Base-by-base conservation (phyloP, 768 basidiomycete species). In the Suillus sp. region DNA sequence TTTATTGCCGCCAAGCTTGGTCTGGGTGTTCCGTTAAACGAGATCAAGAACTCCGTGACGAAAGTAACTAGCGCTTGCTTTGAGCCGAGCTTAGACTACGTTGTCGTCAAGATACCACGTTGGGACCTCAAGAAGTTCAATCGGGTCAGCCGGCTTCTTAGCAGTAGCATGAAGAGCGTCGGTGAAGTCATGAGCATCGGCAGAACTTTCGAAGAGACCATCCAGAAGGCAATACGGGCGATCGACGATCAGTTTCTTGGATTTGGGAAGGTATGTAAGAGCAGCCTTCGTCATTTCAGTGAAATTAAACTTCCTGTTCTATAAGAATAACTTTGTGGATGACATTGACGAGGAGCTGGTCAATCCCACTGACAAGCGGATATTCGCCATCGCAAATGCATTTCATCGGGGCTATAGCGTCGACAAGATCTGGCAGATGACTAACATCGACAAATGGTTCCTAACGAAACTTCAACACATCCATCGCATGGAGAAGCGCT, bases 181-280 rank as follows among this genome's bases (percentile, higher is more conserved):
- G 96, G 96, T 32, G 96, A 99, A 77, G 96, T 99, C 62, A 99
- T 99, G 97, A 94, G 93, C 68, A 99, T 99, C 68, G 96, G 96
- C 16, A 83, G 96, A 69, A 97, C 95, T 5, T 99, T 99, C 71
- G 96, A 99, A 75, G 96, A 99, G 81, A 98, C 96, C 1, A 90
- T 99, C 62, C 96, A 99, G 77, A 99, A 99, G 79, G 97, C 96
- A 4, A 96, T 99, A 65, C 83, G 96, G 38, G 91, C 95, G 3
- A 97, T 99, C 69, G 97, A 99, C 73, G 96, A 97, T 71, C 90
- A 89, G 66, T 99, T 98, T 76, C 76, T 85, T 70, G 97, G 97
- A 1, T 99, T 99, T 77, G 87, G 92, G 2, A 89, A 92, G 83
- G 94, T 86, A 61, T 3, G 74, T 64, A n/a, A 0, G 60, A 13